Evolutionary conservation across 139 green algal genomes (phyloP).

Genomic region (Coccomyxa sp.): DNA sequence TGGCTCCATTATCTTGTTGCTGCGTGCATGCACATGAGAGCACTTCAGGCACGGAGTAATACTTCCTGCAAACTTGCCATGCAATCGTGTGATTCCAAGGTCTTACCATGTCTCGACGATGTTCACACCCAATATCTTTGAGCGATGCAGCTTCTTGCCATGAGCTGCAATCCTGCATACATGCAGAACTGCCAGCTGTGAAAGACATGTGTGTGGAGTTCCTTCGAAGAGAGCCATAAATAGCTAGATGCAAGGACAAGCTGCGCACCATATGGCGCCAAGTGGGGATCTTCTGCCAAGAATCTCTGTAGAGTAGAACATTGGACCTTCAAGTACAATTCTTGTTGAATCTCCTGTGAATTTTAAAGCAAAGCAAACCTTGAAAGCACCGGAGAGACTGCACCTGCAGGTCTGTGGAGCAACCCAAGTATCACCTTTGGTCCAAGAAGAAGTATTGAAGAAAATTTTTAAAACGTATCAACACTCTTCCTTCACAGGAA

Average conservation of each 20-base stretch:
- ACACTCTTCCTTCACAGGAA: too few relatives aligned
- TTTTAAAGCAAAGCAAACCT: too few relatives aligned
- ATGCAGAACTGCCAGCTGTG: neutral
- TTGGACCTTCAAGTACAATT: slow-evolving; percentile 7
- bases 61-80: neutral
- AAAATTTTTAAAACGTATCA: too few relatives aligned
- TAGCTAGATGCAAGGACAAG: neutral
- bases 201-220: neutral
- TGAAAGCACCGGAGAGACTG: too few relatives aligned
- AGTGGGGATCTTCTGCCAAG: slow-evolving; percentile 56
- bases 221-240: too few relatives aligned
- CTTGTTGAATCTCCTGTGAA: too few relatives aligned
- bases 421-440: too few relatives aligned
- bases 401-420: too few relatives aligned
- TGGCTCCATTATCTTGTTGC: slow-evolving; percentile 62
- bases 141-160: slow-evolving; percentile 61
- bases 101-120: slow-evolving; percentile 59
- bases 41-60: neutral
- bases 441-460: too few relatives aligned
- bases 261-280: slow-evolving; percentile 58
- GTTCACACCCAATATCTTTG: slow-evolving; percentile 58
- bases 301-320: slow-evolving; percentile 74
- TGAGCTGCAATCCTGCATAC: slow-evolving; percentile 63
- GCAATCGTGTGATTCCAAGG: neutral
- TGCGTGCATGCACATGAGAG: slow-evolving; percentile 20